Evolutionary conservation across 2,329 filamentous ascomycete species (phyloP), one percentile per base, ranked within the genome.

Genomic region (Zymoseptoria pseudotritici): DNA sequence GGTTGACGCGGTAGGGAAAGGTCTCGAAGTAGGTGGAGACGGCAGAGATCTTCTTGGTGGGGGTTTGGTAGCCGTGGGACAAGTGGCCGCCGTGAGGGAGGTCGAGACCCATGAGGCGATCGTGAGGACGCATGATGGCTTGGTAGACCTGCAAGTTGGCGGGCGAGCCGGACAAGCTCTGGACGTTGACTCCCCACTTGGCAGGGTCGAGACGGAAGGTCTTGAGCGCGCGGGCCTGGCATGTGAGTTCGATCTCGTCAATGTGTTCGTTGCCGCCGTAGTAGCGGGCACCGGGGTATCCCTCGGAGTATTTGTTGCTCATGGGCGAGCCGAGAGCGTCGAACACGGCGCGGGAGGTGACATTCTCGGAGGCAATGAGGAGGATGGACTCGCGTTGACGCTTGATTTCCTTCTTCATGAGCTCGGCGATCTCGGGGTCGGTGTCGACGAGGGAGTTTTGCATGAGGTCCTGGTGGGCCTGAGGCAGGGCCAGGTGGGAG

Each of bases 11-110:
- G 83, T 99, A 99, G 58, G 94, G 94, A 79, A 99, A 88, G 61
- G 94, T 99, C 83, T 99, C 93, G 75, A 97, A 99, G 85, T 99
- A 99, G 72, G 93, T 97, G 49, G 93, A 97, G 70, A 99, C 89
- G 62, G 91, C 91, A 58, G 93, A 97, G 77, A 99, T 99, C 69
- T 81, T 81, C 72, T 77, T 80, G 57, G 87, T 87, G 2, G 94
- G 91, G 20, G 90, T 97, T 78, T 99, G 94, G 78, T 99, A 99
- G 64, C 94, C 94, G 77, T 99, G 94, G 53, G 90, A 95, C 70
- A 99, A 80, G 77, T 99, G 94, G 62, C 94, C 94, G 66, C 94
- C 94, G 74, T 99, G 94, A 53, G 94, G 94, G 13, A 99, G 85
- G 73, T 99, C 94, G 62, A 99, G 84, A 64, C 93, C 93, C 92